phyloP scores from a whole-genome alignment of 495 filamentous ascomycete species.

The Clohesyomyces aquaticus region DNA sequence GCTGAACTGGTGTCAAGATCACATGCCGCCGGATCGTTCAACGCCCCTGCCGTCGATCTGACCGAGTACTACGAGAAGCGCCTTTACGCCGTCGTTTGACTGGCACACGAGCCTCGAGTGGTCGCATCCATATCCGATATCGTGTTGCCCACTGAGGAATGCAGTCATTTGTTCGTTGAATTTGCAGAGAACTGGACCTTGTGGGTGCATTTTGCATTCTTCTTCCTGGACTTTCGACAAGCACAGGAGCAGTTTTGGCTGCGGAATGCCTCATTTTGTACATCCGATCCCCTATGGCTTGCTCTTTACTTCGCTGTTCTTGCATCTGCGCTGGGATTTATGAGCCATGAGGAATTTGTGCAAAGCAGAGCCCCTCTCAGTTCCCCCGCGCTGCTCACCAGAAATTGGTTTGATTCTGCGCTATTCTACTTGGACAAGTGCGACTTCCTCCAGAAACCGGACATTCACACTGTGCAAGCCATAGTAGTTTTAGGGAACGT shows the following conservation, averaged over 20 bases:
- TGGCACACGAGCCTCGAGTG: neutral
- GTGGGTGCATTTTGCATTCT: constrained; percentile 1
- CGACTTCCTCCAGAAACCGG: neutral
- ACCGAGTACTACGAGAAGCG: constrained; percentile 1
- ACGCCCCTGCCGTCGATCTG: neutral
- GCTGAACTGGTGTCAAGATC: neutral
- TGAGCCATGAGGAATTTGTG: neutral
- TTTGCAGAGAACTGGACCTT: neutral
- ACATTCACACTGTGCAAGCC: neutral
- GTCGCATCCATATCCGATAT: neutral
- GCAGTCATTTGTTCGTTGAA: neutral
- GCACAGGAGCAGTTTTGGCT: neutral
- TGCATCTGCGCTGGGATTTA: neutral
- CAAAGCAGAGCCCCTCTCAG: neutral
- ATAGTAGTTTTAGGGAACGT: neutral
- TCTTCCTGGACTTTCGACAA: neutral
- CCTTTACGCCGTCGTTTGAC: neutral
- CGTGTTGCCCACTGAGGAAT: neutral
- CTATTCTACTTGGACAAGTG: neutral
- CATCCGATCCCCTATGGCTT: neutral
- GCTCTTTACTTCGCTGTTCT: neutral
- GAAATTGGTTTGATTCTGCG: neutral
- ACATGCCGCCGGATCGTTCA: neutral
- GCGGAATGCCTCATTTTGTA: neutral
- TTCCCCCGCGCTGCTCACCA: neutral